Percentiles rank a stretch among this genome's conserved stretches.
These are phyloP conservation scores for Backusella mclennaniae DNA, from an alignment of 192 early-diverging fungal genomes.

Conservation along the genomic window DNA sequence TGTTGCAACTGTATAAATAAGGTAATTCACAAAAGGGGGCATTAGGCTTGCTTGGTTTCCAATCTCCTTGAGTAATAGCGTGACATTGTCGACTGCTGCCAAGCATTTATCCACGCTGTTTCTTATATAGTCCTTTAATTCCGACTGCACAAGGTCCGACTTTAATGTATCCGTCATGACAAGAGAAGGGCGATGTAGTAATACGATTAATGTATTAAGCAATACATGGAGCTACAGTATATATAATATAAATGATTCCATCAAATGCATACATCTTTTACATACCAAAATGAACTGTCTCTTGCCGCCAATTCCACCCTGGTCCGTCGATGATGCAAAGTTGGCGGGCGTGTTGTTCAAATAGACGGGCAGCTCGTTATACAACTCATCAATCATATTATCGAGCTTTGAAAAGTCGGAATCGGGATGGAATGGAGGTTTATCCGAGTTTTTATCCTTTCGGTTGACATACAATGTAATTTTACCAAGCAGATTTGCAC, in stretches of 20 bases:
- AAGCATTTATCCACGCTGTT: slow-evolving; percentile 39
- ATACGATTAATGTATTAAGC: slow-evolving; percentile 41
- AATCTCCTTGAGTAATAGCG: slow-evolving; percentile 40
- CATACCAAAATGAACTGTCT: slow-evolving; percentile 16
- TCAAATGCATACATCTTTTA: no score
- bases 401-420: slow-evolving; percentile 49
- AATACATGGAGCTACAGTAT: slow-evolving; percentile 42
- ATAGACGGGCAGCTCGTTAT: slow-evolving; percentile 28
- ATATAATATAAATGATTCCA: background rate
- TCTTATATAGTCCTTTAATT: slow-evolving; percentile 33
- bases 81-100: slow-evolving; percentile 38
- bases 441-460: slow-evolving; percentile 31
- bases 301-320: slow-evolving; percentile 23
- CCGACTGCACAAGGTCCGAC: slow-evolving; percentile 22
- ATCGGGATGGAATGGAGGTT: slow-evolving; percentile 35
- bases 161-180: slow-evolving; percentile 20
- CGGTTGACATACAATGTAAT: slow-evolving; percentile 46
- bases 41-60: slow-evolving; percentile 22
- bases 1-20: slow-evolving; percentile 46
- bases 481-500: slow-evolving; percentile 41
- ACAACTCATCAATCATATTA: slow-evolving; percentile 33
- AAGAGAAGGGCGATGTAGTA: slow-evolving; percentile 46
- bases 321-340: background rate
- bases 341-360: slow-evolving; percentile 38
- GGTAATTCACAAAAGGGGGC: slow-evolving; percentile 45